Evolutionary conservation across 2,329 filamentous ascomycete species (phyloP).

Genomic region (Trichoderma asperellum): DNA sequence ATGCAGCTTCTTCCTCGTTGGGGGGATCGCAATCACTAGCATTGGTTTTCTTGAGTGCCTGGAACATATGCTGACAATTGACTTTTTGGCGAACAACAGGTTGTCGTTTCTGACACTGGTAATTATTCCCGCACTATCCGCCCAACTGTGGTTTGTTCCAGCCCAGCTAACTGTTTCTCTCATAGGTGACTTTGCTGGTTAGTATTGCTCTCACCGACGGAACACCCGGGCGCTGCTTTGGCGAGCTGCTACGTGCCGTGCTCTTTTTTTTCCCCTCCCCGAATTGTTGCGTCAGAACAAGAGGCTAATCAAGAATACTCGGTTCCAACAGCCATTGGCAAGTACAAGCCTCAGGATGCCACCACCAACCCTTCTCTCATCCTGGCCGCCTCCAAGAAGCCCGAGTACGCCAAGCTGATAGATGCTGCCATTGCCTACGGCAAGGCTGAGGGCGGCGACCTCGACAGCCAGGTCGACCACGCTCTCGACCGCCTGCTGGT

Average conservation of each 20-base stretch:
- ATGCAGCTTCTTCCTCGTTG: not conserved
- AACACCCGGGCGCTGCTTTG: not conserved
- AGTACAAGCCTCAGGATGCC: constrained; percentile 99
- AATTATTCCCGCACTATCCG: constrained; percentile 51
- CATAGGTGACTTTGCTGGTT: constrained; percentile 76
- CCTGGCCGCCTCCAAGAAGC: constrained; percentile 96
- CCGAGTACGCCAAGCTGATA: constrained; percentile 91
- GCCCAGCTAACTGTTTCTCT: constrained; percentile 37
- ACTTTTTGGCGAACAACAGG: constrained; percentile 58
- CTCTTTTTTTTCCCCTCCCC: not conserved
- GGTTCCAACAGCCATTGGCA: constrained; percentile 77
- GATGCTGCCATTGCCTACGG: constrained; percentile 83
- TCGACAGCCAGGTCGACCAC: constrained; percentile 84
- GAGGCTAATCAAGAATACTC: constrained; percentile 35
- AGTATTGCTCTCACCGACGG: constrained; percentile 45
- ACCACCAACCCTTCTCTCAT: constrained; percentile 99
- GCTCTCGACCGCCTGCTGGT: constrained; percentile 94
- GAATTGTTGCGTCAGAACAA: not conserved
- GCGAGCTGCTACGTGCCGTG: not conserved
- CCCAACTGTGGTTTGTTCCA: not conserved
- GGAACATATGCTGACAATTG: constrained; percentile 21
- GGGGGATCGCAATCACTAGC: not conserved
- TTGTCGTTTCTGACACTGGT: constrained; percentile 97
- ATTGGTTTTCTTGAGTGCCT: not conserved
- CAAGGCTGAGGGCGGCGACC: constrained; percentile 70